phyloP scores from a whole-genome alignment of 2,329 filamentous ascomycete genomes.

The Fusarium acutatum region DNA sequence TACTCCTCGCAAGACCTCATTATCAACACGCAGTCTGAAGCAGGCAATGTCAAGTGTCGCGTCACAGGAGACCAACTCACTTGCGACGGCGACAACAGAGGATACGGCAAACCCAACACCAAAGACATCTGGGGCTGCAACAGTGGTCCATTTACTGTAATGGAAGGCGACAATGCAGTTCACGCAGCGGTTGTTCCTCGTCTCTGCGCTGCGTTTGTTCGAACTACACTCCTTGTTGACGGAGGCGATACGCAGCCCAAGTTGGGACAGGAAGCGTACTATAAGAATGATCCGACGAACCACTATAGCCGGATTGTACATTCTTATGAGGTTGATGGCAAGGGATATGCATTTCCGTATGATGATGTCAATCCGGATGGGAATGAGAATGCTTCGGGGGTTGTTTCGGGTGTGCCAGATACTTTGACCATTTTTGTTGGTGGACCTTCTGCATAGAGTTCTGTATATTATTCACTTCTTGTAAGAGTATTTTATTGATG shows the following conservation, averaged over 20 bases:
- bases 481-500: neutral
- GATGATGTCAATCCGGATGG: conserved; percentile 71
- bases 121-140: conserved; percentile 62
- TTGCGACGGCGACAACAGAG: conserved; percentile 54
- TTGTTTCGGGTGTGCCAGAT: conserved; percentile 40
- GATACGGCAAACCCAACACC: conserved; percentile 53
- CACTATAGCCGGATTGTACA: conserved; percentile 71
- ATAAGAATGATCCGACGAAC: conserved; percentile 54
- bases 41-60: conserved; percentile 52
- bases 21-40: conserved; percentile 54
- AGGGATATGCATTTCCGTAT: conserved; percentile 73
- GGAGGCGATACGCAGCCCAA: conserved; percentile 59
- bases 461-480: neutral
- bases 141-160: conserved; percentile 55
- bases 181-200: conserved; percentile 56
- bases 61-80: conserved; percentile 47
- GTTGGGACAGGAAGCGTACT: conserved; percentile 51
- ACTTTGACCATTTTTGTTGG: conserved; percentile 43
- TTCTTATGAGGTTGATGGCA: conserved; percentile 64
- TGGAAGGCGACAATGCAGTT: conserved; percentile 48
- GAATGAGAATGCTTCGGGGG: conserved; percentile 59
- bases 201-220: conserved; percentile 60
- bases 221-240: conserved; percentile 55
- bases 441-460: conserved; percentile 12
- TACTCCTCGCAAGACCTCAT: conserved; percentile 50